Evolutionary conservation across 352 stramenopile genomes (phyloP), one percentile per base, ranked within the genome.

Genomic region (Phytophthora nicotianae): DNA sequence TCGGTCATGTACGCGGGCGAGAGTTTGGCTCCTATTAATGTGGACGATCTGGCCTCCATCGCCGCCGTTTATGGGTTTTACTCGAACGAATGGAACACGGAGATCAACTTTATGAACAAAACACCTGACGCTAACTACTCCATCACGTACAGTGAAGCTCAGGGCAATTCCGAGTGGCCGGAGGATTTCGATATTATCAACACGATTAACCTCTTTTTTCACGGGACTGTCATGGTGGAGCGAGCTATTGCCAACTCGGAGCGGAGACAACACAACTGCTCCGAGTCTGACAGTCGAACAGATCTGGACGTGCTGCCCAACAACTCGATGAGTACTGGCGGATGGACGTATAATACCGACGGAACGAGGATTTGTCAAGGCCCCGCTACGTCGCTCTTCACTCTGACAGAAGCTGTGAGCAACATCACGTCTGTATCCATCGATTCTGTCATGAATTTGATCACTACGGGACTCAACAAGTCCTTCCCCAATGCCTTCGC

Each of bases 71-170:
- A 82, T 47, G 77, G 77, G n/a, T 86, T 86, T 38, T 54, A 68
- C 10, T 59, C 70, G 2, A 63, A 72, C n/a, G 74, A 83, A 11
- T 86, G 77, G 77, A 83, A 86, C 50, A 61, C 63, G 8, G 77
- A 86, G 23, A 52, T 68, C 32, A 73, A 65, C 29, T 63, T 67
- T 17, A 62, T 53, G 33, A 58, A 68, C 33, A 58, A 49, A 3
- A 47, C 51, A 9, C 49, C 40, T 10, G 46, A 72, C 14, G 50
- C 52, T 10, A 26, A 49, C n/a, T 72, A 64, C 35, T 46, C 58
- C 16, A 40, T 59, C 40, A 57, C 40, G 14, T 67, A 58, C 58
- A 14, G 20, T 8, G 50, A 72, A 7, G 43, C 63, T 9, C 49
- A 68, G 32, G 63, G 52, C 8, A 65, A 56, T 20, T 11, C 35